Conservation (phyloP, 768 basidiomycete genomes). For the Lactarius deliciosus region DNA sequence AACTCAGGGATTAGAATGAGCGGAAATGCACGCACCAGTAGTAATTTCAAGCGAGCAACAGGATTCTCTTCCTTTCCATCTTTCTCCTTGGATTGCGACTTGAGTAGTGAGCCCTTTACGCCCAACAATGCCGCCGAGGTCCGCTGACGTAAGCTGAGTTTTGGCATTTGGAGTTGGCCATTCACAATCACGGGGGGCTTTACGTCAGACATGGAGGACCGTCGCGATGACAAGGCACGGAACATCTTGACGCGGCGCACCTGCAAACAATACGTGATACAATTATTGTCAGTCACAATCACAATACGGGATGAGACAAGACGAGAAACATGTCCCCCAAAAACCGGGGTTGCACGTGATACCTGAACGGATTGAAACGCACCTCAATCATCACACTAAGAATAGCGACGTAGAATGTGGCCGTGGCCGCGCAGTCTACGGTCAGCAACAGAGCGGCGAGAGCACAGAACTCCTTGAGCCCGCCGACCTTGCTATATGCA, state of each 20-base stretch:
- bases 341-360: slow-evolving; percentile 11
- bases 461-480: slow-evolving; percentile 91
- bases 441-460: slow-evolving; percentile 86
- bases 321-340: slow-evolving; percentile 17
- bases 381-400: slow-evolving; percentile 97
- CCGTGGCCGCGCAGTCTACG: slow-evolving; percentile 85
- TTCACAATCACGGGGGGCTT: slow-evolving; percentile 28
- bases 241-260: slow-evolving; percentile 70
- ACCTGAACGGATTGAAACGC: slow-evolving; percentile 26
- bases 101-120: slow-evolving; percentile 51
- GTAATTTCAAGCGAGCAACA: slow-evolving; percentile 82
- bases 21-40: slow-evolving; percentile 57
- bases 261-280: slow-evolving; percentile 36
- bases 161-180: slow-evolving; percentile 29
- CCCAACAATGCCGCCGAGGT: slow-evolving; percentile 40
- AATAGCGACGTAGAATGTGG: slow-evolving; percentile 87
- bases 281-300: slow-evolving; percentile 15
- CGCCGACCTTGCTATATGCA: slow-evolving; percentile 82
- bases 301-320: slow-evolving; percentile 20
- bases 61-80: slow-evolving; percentile 67
- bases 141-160: slow-evolving; percentile 34
- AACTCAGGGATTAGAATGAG: slow-evolving; percentile 11
- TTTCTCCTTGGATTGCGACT: slow-evolving; percentile 38
- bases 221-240: slow-evolving; percentile 47
- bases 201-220: slow-evolving; percentile 32